Evolutionary conservation across 2,329 filamentous ascomycete species (phyloP).

Genomic region (Sclerotinia minor): DNA sequence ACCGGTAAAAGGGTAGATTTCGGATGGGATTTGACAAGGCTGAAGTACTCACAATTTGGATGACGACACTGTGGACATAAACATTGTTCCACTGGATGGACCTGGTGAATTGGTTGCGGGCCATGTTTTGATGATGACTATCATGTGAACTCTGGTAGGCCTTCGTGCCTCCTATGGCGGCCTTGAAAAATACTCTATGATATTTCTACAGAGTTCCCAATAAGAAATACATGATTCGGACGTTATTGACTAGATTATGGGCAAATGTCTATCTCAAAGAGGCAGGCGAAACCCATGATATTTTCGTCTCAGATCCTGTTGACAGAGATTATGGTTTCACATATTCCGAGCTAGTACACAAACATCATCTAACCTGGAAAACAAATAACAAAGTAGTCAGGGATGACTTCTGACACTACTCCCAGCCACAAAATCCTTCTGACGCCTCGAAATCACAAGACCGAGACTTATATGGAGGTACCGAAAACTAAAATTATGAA

Average conservation of each 20-base stretch:
- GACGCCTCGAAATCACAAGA: constrained; percentile 36
- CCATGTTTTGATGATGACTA: constrained; percentile 53
- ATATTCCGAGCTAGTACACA: not conserved
- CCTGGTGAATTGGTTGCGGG: constrained; percentile 37
- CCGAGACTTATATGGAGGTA: constrained; percentile 52
- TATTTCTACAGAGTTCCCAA: not conserved
- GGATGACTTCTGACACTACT: constrained; percentile 54
- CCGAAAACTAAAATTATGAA: constrained; percentile 50
- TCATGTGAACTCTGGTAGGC: constrained; percentile 50
- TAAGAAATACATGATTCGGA: not conserved
- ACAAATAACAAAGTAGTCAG: constrained; percentile 50
- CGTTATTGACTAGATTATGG: not conserved
- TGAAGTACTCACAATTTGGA: constrained; percentile 56
- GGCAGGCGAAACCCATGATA: not conserved
- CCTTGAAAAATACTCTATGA: not conserved
- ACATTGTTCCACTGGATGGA: constrained; percentile 50
- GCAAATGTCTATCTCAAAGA: not conserved
- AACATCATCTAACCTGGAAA: not conserved
- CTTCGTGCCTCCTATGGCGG: not conserved
- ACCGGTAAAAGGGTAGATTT: constrained; percentile 54
- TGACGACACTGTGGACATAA: constrained; percentile 53
- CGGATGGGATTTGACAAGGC: constrained; percentile 56
- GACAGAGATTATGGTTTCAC: not conserved
- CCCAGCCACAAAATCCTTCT: constrained; percentile 43
- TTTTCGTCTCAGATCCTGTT: not conserved